Conservation (phyloP, 129 eudicot species). For the Tanacetum coccineum region DNA sequence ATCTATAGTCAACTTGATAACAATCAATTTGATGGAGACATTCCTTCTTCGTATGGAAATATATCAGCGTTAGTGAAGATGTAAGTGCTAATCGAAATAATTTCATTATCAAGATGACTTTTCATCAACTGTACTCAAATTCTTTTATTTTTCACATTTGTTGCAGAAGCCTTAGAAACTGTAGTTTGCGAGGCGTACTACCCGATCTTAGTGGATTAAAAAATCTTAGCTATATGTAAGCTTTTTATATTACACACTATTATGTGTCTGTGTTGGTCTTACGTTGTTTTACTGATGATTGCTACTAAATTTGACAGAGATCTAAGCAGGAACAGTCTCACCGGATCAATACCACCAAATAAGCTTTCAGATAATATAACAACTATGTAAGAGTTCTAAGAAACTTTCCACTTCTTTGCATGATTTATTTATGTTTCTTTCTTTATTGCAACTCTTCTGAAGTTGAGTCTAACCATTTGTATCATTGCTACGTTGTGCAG, state of each 20-base stretch:
- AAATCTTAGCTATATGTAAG: slow-evolving; percentile 56
- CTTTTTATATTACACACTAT: slow-evolving; percentile 6
- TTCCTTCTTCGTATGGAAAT: slow-evolving; percentile 72
- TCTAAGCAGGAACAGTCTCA: slow-evolving; percentile 64
- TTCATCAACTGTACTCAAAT: not conserved
- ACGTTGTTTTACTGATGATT: slow-evolving; percentile 16
- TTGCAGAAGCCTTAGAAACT: slow-evolving; percentile 81
- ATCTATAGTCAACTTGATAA: slow-evolving; percentile 81
- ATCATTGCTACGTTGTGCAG: slow-evolving; percentile 42
- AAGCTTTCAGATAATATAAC: slow-evolving; percentile 52
- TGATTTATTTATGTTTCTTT: not conserved
- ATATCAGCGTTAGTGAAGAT: slow-evolving; percentile 51
- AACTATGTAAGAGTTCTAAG: slow-evolving; percentile 48
- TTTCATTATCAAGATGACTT: not conserved
- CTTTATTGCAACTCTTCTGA: not conserved
- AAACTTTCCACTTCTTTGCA: not conserved
- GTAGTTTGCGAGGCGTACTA: slow-evolving; percentile 65
- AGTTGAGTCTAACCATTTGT: not conserved
- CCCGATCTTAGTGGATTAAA: slow-evolving; percentile 63
- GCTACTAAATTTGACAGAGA: slow-evolving; percentile 42
- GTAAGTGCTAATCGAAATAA: slow-evolving; percentile 41
- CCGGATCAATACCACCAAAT: slow-evolving; percentile 52
- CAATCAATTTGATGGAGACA: slow-evolving; percentile 60
- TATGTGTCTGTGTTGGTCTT: slow-evolving; percentile 4
- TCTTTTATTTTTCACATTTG: slow-evolving; percentile 1